Conservation (phyloP, 768 basidiomycete species). For the Suillus alpinus region DNA sequence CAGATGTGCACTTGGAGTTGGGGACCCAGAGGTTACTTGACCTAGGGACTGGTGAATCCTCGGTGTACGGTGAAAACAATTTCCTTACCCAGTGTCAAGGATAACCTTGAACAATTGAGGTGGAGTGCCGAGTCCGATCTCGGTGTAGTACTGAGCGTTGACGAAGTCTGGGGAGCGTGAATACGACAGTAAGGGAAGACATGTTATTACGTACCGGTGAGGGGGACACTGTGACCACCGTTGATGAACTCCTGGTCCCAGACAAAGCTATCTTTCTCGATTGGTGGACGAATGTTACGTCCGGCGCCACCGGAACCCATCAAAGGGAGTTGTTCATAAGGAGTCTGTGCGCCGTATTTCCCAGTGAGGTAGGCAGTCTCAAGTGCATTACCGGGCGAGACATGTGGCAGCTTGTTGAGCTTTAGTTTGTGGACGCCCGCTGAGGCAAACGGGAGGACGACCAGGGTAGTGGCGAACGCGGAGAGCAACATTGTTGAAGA, state of each 20-base stretch:
- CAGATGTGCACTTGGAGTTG: slow-evolving; percentile 80
- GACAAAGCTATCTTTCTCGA: slow-evolving; percentile 58
- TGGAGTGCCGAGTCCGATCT: slow-evolving; percentile 81
- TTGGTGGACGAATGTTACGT: slow-evolving; percentile 50
- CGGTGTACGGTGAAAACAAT: neutral
- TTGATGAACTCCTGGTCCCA: slow-evolving; percentile 76
- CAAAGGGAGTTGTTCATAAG: slow-evolving; percentile 54
- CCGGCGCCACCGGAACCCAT: slow-evolving; percentile 74
- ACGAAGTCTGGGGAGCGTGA: slow-evolving; percentile 70
- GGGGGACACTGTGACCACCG: slow-evolving; percentile 83
- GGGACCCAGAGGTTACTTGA: slow-evolving; percentile 96
- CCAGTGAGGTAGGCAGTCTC: slow-evolving; percentile 84
- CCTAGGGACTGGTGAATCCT: slow-evolving; percentile 35
- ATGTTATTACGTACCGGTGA: slow-evolving; percentile 65
- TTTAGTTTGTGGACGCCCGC: slow-evolving; percentile 79
- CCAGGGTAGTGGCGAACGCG: slow-evolving; percentile 34
- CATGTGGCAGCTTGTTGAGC: slow-evolving; percentile 77
- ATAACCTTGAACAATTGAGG: slow-evolving; percentile 92
- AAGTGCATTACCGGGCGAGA: slow-evolving; percentile 57
- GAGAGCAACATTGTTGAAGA: slow-evolving; percentile 42
- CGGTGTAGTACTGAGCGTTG: slow-evolving; percentile 96
- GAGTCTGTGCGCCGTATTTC: slow-evolving; percentile 71
- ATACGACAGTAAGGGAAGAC: slow-evolving; percentile 3
- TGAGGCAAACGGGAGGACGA: slow-evolving; percentile 45
- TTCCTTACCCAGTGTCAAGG: slow-evolving; percentile 78